phyloP scores from a whole-genome alignment of 2,329 filamentous ascomycete genomes.

The Microsporum audouinii region DNA sequence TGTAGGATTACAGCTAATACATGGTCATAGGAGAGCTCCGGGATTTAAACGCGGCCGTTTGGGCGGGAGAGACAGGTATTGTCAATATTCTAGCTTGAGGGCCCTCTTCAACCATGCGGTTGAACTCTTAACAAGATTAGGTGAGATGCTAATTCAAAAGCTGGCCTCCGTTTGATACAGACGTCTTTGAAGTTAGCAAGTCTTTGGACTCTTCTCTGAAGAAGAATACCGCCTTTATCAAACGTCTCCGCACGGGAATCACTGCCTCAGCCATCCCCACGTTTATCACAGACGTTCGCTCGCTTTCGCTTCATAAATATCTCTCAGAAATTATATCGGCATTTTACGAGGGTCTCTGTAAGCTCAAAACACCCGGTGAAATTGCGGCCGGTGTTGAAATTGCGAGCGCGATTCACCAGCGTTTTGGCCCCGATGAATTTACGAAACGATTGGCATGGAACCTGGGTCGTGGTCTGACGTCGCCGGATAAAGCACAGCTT shows the following conservation, averaged over 20 bases:
- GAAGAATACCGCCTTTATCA: slow-evolving; percentile 98
- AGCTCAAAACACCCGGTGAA: slow-evolving; percentile 81
- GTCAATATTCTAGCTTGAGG: slow-evolving; percentile 13
- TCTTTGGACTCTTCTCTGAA: slow-evolving; percentile 90
- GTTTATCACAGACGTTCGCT: slow-evolving; percentile 80
- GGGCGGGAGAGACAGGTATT: slow-evolving; percentile 77
- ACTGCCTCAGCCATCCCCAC: slow-evolving; percentile 66
- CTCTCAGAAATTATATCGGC: slow-evolving; percentile 93
- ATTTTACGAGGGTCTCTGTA: slow-evolving; percentile 87
- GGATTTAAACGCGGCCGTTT: slow-evolving; percentile 73
- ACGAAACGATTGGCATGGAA: slow-evolving; percentile 88
- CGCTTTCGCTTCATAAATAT: slow-evolving; percentile 88
- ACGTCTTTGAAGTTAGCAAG: slow-evolving; percentile 63
- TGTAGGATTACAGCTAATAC: not conserved
- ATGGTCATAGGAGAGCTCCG: slow-evolving; percentile 64
- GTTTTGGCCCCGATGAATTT: slow-evolving; percentile 82
- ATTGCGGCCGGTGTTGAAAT: slow-evolving; percentile 87
- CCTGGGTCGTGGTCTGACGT: slow-evolving; percentile 78
- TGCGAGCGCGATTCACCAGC: slow-evolving; percentile 86
- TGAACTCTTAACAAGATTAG: slow-evolving; percentile 6
- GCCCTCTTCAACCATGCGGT: not conserved
- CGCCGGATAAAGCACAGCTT: slow-evolving; percentile 72
- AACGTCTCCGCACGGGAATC: slow-evolving; percentile 81
- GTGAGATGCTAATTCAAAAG: slow-evolving; percentile 14
- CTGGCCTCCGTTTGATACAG: slow-evolving; percentile 33